Conservation (phyloP, 1,284 basidiomycete species). For the Irpex sp. region DNA sequence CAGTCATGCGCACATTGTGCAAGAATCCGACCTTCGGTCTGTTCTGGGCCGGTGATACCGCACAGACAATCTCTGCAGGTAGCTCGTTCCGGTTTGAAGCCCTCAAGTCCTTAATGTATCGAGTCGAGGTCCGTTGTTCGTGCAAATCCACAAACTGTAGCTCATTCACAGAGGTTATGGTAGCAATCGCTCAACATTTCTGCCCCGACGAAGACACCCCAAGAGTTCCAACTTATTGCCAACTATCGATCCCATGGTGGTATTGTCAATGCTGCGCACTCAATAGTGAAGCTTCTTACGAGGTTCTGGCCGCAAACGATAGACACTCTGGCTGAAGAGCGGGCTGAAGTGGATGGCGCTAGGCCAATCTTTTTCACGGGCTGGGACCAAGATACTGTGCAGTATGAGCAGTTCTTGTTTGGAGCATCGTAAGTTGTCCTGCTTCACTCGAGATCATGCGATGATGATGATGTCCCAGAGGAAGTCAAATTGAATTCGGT, state of each 20-base stretch:
- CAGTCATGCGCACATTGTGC: constrained; percentile 61
- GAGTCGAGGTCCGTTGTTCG: constrained; percentile 46
- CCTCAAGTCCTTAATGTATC: constrained; percentile 61
- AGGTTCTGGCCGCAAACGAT: constrained; percentile 66
- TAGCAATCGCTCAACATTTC: neutral
- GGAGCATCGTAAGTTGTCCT: constrained; percentile 36
- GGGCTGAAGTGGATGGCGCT: constrained; percentile 53
- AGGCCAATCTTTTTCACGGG: constrained; percentile 59
- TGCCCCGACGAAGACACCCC: constrained; percentile 28
- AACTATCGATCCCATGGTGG: constrained; percentile 76
- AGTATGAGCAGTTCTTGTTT: constrained; percentile 57
- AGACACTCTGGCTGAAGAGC: constrained; percentile 55
- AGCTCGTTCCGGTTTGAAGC: constrained; percentile 73
- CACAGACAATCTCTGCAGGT: constrained; percentile 71
- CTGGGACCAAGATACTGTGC: constrained; percentile 48
- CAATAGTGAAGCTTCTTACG: constrained; percentile 59
- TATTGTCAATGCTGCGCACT: constrained; percentile 58
- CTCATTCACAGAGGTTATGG: neutral
- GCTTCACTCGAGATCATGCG: neutral
- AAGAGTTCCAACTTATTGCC: constrained; percentile 53
- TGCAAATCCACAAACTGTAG: constrained; percentile 1
- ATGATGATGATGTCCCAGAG: constrained; percentile 27
- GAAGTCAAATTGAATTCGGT: constrained; percentile 58
- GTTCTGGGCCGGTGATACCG: constrained; percentile 80
- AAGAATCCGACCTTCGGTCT: constrained; percentile 55